Base-by-base conservation (phyloP, 768 basidiomycete genomes). In the Mycena epipterygia region DNA sequence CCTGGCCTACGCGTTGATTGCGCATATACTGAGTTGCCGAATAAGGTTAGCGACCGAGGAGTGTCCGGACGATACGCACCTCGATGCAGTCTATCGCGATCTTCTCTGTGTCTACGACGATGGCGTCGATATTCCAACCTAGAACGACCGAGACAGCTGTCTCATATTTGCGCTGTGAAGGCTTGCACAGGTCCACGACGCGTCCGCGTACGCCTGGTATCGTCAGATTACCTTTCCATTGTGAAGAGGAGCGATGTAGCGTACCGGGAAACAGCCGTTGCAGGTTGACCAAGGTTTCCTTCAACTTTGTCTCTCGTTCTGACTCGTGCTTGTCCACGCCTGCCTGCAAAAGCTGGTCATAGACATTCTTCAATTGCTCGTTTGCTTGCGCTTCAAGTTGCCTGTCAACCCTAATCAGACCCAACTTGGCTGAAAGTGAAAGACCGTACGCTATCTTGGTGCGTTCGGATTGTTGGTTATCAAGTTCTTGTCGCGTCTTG, bases 61-160 rank as follows among this genome's bases (percentile, higher is more conserved):
- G 52, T 41, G 44, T 30, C 30, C 14, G 41, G 25, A 33, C 53
- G 53, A n/a, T 12, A 33, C 84, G 52, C 70, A 94, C 95, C 86
- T 98, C 96, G 75, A 99, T 98, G 79, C 97, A 99, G 74, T 97
- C 95, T 64, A 99, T 98, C 2, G 95, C 98, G 1, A 95, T 97
- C 81, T 95, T 96, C 84, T 99, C 97, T 76, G 95, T 93, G 76
- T 99, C 97, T 1, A 99, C 97, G 11, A 99, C 95, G 64, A 99
- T 89, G 1, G 96, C 94, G 76, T 99, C 98, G 64, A 96, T 93
- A 77, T 99, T 96, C 60, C 97, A 88, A 0, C 98, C 98, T 2
- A 99, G 88, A 27, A 98, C 91, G 35, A 96, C 95, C 1, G 94
- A 91, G 16, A 99, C 94, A 0, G 98, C 95, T 0, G 89, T 89